Evolutionary conservation across 75 land plant species (phyloP).

Genomic region (Adiantum capillusveneris): DNA sequence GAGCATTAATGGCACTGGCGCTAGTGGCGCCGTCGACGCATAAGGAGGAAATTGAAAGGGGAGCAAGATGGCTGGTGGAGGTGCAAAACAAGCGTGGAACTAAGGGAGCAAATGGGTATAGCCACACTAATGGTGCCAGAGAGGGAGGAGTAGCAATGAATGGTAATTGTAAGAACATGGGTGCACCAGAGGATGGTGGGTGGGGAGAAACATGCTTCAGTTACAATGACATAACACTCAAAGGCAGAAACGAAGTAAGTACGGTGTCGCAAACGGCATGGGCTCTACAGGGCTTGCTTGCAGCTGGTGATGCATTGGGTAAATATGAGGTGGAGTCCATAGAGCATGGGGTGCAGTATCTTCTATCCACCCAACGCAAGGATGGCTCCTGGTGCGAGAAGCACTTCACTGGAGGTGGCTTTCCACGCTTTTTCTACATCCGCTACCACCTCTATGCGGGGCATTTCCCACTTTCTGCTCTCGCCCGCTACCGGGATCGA

Average conservation of each 20-base stretch:
- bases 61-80: not conserved
- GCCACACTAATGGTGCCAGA: too few species aligned
- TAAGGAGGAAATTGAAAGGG: not conserved
- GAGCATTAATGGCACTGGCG: conserved; percentile 4
- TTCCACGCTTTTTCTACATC: conserved; percentile 1
- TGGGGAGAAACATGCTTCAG: too few species aligned
- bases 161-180: too few species aligned
- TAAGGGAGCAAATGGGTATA: too few species aligned
- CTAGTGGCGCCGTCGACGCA: not conserved
- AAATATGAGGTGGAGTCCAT: not conserved
- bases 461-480: not conserved
- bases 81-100: not conserved
- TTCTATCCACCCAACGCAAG: not conserved
- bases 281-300: conserved; percentile 1
- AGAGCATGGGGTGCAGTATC: not conserved
- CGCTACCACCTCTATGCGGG: not conserved
- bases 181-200: not conserved
- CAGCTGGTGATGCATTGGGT: conserved; percentile 7
- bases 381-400: conserved; percentile 1
- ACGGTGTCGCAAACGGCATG: not conserved
- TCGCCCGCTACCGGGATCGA: not conserved
- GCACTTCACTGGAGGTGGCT: not conserved
- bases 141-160: too few species aligned
- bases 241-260: not conserved
- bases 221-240: not conserved